Conservation (phyloP, 2,329 filamentous ascomycete species). For the Aspergillus sp. region DNA sequence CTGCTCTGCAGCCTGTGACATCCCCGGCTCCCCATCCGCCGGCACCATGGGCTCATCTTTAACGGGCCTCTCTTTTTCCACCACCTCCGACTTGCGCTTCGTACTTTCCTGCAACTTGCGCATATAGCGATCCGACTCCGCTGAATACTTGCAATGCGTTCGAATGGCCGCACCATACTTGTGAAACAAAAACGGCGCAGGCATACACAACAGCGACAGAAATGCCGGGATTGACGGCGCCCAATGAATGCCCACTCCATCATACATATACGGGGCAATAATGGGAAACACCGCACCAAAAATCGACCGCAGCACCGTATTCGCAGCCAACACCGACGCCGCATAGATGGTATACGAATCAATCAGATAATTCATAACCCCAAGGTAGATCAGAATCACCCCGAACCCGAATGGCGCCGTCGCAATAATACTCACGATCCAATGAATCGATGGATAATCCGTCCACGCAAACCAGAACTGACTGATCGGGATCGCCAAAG, state of each 20-base stretch:
- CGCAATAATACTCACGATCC: constrained; percentile 4
- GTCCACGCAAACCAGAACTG: constrained; percentile 10
- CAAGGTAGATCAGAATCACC: neutral
- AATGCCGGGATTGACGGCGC: neutral
- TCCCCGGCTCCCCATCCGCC: neutral
- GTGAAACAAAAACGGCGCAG: constrained; percentile 3
- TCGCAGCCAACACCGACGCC: constrained; percentile 4
- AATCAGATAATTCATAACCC: constrained; percentile 4
- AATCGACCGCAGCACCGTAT: neutral
- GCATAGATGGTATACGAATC: constrained; percentile 8
- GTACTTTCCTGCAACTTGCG: constrained; percentile 1
- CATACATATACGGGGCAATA: constrained; percentile 2
- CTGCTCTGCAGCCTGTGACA: neutral
- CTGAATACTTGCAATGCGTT: neutral
- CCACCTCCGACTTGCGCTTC: neutral
- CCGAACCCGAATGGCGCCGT: constrained; percentile 4
- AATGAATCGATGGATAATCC: neutral
- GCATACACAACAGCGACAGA: constrained; percentile 4
- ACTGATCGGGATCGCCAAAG: constrained; percentile 1
- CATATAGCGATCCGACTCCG: constrained; percentile 3
- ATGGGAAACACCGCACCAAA: constrained; percentile 2
- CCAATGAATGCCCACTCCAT: neutral
- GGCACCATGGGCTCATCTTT: neutral
- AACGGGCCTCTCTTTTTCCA: neutral
- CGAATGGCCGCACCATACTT: neutral